Percentiles rank a stretch among this genome's conserved stretches.
These are phyloP conservation scores for Canavalia gladiata DNA, from an alignment of 306 rosid genomes.

Conservation along the genomic window DNA sequence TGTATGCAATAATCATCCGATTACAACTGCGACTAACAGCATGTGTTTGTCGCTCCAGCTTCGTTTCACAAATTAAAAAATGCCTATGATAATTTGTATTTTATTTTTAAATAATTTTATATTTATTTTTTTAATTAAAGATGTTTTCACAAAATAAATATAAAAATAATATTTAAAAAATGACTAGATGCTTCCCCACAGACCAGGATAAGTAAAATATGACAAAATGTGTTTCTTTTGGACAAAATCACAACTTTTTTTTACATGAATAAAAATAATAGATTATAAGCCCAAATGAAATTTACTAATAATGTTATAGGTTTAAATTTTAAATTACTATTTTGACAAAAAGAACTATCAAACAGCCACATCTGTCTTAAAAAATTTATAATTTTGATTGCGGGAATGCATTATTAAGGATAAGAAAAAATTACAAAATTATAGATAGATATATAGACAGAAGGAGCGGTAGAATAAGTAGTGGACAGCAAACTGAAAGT, in stretches of 20 bases:
- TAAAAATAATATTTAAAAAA: too few relatives aligned
- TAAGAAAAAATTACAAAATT: background rate
- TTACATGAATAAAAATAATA: background rate
- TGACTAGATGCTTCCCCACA: too few relatives aligned
- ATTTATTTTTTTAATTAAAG: too few relatives aligned
- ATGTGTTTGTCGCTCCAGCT: slow-evolving; percentile 6
- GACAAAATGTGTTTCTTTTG: background rate
- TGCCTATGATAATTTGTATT: too few relatives aligned
- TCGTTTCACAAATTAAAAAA: background rate
- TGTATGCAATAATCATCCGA: slow-evolving; percentile 23
- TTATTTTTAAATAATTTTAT: too few relatives aligned
- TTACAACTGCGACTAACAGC: slow-evolving; percentile 8
- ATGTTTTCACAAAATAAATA: too few relatives aligned
- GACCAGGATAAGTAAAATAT: background rate
- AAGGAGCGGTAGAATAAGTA: slow-evolving; percentile 3
- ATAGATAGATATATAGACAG: background rate
- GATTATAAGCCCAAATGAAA: too few relatives aligned
- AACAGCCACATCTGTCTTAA: background rate
- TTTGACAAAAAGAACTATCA: background rate
- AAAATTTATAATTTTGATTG: background rate
- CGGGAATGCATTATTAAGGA: background rate
- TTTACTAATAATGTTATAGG: too few relatives aligned
- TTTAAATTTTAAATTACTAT: background rate
- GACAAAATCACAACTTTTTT: background rate
- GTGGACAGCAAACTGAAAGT: slow-evolving; percentile 48